phyloP scores from a whole-genome alignment of 2,329 filamentous ascomycete species.

The Epichloe amarillans region DNA sequence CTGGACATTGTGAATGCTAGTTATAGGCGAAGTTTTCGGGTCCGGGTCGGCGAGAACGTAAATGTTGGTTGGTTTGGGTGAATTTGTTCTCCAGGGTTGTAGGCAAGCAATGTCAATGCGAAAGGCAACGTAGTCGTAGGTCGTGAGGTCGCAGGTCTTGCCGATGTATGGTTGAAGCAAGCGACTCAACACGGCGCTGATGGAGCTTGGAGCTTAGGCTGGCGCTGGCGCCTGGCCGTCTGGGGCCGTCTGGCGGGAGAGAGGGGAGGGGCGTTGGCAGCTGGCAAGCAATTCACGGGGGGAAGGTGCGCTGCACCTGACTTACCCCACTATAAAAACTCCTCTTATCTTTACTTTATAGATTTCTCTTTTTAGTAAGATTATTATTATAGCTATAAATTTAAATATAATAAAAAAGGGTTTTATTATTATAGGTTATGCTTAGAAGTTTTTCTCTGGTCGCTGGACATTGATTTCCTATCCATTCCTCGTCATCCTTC shows the following conservation, averaged over 20 bases:
- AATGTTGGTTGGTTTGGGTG: neutral
- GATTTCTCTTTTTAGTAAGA: too few species aligned
- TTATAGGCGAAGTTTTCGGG: neutral
- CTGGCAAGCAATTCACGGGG: too few species aligned
- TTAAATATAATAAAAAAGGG: too few species aligned
- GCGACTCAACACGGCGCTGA: neutral
- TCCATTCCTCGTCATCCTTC: neutral
- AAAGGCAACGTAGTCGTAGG: neutral
- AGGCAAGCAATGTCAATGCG: neutral
- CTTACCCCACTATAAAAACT: too few species aligned
- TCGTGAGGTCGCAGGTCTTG: neutral
- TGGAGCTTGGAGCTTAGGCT: neutral
- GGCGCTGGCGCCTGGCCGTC: neutral
- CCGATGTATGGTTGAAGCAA: neutral
- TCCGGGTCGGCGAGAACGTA: neutral
- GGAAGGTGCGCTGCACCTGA: too few species aligned
- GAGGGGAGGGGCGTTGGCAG: neutral
- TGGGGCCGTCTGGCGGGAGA: too few species aligned
- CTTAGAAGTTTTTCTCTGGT: neutral
- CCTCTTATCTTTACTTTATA: too few species aligned
- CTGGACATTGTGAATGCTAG: constrained; percentile 17
- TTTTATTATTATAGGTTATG: too few species aligned
- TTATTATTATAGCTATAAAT: too few species aligned
- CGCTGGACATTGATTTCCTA: neutral
- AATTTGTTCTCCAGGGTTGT: neutral